Base-by-base conservation (phyloP, 2,329 filamentous ascomycete species). In the Decorospora gaudefroyi region DNA sequence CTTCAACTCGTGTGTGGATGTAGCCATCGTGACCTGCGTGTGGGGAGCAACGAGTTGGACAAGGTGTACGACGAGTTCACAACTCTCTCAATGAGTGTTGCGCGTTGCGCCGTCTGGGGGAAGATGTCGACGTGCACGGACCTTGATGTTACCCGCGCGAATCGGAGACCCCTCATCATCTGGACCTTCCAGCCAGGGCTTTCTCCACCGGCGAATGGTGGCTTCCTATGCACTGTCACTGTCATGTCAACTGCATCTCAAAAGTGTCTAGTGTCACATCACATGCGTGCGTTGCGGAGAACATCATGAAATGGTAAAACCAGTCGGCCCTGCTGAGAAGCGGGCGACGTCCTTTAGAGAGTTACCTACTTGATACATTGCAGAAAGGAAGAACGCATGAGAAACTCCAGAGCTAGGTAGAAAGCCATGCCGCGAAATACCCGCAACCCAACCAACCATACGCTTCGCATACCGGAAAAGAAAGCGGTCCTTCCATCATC, bases 1-100 rank as follows among this genome's bases (percentile, higher is more conserved):
- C 58, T 76, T 72, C 58, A 78, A 53, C 70, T 59, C 61, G 46
- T 42, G 51, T 25, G 57, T 42, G 7, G 38, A 39, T 37, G 51
- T 34, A 38, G 67, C 64, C 69, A 71, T 71, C 38, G 28, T 66
- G 27, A 42, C 23, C 19, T 37, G 30, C 38, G 28, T 18, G 40
- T 12, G 33, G 27, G 42, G 36, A 45, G 42, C 52, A 46, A 35
- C 23, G 37, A 26, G 8, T 30, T 17, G 41, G 41, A 11, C 13
- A 22, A 43, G 23, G 30, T n/a, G 23, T 42, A 22, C 22, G 30
- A 22, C n/a, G 38, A 46, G 31, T 30, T 26, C 30, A 38, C 7
- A 37, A n/a, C n/a, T n/a, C n/a, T n/a, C n/a, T n/a, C n/a, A n/a
- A n/a, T n/a, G 10, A 27, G 17, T 17, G 33, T 35, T 46, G 39